Evolutionary conservation across 2,329 filamentous ascomycete species (phyloP), one percentile per base, ranked within the genome.

Genomic region (Aspergillus sp.): DNA sequence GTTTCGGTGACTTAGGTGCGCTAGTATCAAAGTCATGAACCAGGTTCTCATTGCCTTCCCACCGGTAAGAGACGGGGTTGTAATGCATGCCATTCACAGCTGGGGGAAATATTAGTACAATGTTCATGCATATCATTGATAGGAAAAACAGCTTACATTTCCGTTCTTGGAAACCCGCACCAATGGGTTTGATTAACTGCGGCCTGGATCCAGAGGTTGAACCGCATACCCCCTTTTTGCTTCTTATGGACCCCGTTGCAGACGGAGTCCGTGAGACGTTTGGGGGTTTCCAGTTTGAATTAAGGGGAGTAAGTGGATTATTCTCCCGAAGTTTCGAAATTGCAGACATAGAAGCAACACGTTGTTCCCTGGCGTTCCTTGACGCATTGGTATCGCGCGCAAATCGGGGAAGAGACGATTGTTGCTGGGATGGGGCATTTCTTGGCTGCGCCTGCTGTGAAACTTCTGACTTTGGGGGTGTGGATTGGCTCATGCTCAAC

Each of bases 21-120:
- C 70, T 78, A 55, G 82, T 74, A 54, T 96, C 92, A 74, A 99
- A 99, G 4, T 86, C 85, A 5, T 62, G 84, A 84, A 53, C 96
- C 79, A 35, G 89, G 66, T 91, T 93, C 72, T 99, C 95, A 68
- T 99, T 99, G 52, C 95, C 95, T 80, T 99, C 95, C 95, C 95
- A 99, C 50, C 87, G 84, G 69, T 88, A 95, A 8, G 90, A 90
- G 27, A 84, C 80, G 6, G 95, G 91, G 69, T 99, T 98, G 73
- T 96, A 99, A 55, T 86, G 88, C 95, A 99, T 99, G 63, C 93
- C 95, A 74, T 96, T 95, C 60, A 96, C 84, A 69, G 88, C 91
- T 41, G 33, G 6, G 33, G 6, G 43, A 55, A 57, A 60, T 21
- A 51, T 62, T 46, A 64, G 59, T 49, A 33, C 21, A 8, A 24